phyloP scores from a whole-genome alignment of 2,329 filamentous ascomycete genomes.

The Pseudogymnoascus sp. region DNA sequence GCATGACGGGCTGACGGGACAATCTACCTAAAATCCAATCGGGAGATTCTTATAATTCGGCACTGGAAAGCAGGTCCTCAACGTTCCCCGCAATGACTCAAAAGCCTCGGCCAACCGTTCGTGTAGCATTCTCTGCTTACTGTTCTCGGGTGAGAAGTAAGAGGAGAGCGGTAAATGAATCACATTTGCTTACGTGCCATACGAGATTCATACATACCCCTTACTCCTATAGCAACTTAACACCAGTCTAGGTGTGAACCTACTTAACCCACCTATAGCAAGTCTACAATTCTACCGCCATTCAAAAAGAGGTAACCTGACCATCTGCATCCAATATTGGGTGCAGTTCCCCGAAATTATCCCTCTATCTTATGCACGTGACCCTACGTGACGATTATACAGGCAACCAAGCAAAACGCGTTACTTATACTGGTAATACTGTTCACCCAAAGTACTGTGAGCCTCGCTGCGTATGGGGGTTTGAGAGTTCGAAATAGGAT shows the following conservation, averaged over 20 bases:
- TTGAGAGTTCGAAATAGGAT: too few species aligned
- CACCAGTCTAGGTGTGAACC: neutral
- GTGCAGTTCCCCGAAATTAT: neutral
- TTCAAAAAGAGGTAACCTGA: neutral
- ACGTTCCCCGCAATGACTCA: neutral
- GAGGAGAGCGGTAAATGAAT: neutral
- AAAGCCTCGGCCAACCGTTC: neutral
- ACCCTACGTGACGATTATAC: neutral
- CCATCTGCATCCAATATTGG: neutral
- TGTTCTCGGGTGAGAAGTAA: neutral
- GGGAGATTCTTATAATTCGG: neutral
- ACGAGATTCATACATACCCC: neutral
- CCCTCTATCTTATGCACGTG: neutral
- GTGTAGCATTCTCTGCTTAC: neutral
- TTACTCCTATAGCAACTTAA: neutral
- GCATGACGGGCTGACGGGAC: neutral
- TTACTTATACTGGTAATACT: neutral
- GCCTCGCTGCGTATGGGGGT: neutral
- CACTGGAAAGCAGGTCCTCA: conserved; percentile 1
- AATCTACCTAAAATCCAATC: neutral
- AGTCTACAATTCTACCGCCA: neutral
- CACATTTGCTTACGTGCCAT: neutral
- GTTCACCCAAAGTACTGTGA: neutral
- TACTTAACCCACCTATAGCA: neutral
- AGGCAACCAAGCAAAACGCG: neutral